Conservation (phyloP, 306 rosid genomes). For the Fagus sylvatica region DNA sequence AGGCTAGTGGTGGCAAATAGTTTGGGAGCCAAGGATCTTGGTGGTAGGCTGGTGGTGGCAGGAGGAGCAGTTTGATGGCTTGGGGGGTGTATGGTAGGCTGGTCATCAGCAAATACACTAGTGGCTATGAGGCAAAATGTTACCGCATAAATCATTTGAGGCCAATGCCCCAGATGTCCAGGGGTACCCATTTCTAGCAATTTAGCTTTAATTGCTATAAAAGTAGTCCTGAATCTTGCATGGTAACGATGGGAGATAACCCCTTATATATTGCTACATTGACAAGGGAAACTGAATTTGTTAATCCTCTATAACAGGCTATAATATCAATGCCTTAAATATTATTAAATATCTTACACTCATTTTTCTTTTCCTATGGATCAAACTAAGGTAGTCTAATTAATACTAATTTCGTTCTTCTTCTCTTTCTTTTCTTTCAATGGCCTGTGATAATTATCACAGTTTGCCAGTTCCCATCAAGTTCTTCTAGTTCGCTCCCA, state of each 20-base stretch:
- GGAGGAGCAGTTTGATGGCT: neutral
- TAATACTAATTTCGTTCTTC: too few species aligned
- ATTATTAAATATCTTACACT: too few species aligned
- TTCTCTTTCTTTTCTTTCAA: too few species aligned
- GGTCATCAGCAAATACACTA: neutral
- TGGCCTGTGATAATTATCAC: too few species aligned
- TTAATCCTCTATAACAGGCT: neutral
- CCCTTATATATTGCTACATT: neutral
- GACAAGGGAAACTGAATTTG: neutral
- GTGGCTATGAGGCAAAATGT: conserved; percentile 9
- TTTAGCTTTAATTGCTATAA: neutral
- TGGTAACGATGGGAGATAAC: neutral
- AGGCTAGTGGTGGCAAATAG: too few species aligned
- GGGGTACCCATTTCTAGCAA: neutral
- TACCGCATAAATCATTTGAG: neutral
- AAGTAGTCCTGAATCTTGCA: neutral
- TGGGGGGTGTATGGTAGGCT: neutral
- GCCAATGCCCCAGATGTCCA: conserved; percentile 1
- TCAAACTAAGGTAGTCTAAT: too few species aligned
- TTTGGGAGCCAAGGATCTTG: too few species aligned
- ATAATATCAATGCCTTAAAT: too few species aligned
- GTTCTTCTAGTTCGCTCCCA: too few species aligned
- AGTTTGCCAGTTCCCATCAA: too few species aligned
- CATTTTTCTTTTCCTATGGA: too few species aligned
- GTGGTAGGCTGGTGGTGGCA: neutral